Evolutionary conservation across 2,329 filamentous ascomycete genomes (phyloP).

Genomic region (Ilyonectria mors-panacis): DNA sequence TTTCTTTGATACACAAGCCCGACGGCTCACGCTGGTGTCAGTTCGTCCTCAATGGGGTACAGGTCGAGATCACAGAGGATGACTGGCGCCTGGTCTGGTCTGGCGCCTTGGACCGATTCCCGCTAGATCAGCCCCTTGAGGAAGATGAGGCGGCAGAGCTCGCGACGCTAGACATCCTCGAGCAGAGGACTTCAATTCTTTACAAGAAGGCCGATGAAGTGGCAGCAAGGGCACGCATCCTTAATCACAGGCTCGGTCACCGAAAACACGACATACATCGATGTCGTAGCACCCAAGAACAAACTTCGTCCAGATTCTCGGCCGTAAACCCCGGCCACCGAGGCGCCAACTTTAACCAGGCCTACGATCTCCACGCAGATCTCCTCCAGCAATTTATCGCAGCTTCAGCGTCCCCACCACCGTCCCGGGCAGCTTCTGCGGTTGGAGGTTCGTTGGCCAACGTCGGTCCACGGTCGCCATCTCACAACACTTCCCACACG

Average conservation of each 20-base stretch:
- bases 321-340: slow-evolving; percentile 50
- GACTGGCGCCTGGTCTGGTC: slow-evolving; percentile 89
- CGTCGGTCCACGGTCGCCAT: slow-evolving; percentile 47
- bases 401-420: slow-evolving; percentile 40
- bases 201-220: slow-evolving; percentile 87
- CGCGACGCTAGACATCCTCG: slow-evolving; percentile 86
- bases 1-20: slow-evolving; percentile 77
- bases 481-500: slow-evolving; percentile 41
- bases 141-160: slow-evolving; percentile 91
- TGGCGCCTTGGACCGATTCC: slow-evolving; percentile 83
- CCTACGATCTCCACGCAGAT: slow-evolving; percentile 67
- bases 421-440: slow-evolving; percentile 48
- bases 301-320: slow-evolving; percentile 56
- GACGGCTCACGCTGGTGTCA: slow-evolving; percentile 82
- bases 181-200: slow-evolving; percentile 82
- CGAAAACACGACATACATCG: slow-evolving; percentile 51
- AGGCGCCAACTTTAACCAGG: slow-evolving; percentile 47
- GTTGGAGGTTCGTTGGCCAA: slow-evolving; percentile 45
- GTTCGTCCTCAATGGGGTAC: slow-evolving; percentile 84
- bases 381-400: slow-evolving; percentile 68
- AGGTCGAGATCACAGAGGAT: slow-evolving; percentile 89
- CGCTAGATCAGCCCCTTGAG: slow-evolving; percentile 83
- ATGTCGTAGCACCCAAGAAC: slow-evolving; percentile 47
- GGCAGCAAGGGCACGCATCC: slow-evolving; percentile 74
- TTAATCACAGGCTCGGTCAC: slow-evolving; percentile 79